Conservation (phyloP, 805 yeast species). For the Cyberlindnera americana region DNA sequence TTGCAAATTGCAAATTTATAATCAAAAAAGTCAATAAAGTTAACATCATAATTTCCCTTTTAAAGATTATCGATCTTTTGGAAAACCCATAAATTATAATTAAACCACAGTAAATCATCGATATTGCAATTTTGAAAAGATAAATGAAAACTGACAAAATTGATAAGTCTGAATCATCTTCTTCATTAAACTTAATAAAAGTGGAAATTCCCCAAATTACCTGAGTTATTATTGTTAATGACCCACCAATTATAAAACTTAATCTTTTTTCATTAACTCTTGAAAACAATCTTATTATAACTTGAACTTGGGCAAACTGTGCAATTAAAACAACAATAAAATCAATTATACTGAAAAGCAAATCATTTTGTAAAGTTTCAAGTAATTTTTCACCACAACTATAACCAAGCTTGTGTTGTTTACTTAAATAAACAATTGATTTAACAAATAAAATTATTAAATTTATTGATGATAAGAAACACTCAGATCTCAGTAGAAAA, state of each 20-base stretch:
- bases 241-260: slow-evolving; percentile 54
- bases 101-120: slow-evolving; percentile 64
- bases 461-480: slow-evolving; percentile 51
- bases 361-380: slow-evolving; percentile 39
- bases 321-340: slow-evolving; percentile 53
- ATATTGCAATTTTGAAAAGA: slow-evolving; percentile 65
- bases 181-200: slow-evolving; percentile 33
- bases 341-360: slow-evolving; percentile 52
- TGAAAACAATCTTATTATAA: slow-evolving; percentile 62
- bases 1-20: slow-evolving; percentile 58
- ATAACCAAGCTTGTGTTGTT: slow-evolving; percentile 42
- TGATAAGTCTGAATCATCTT: slow-evolving; percentile 38
- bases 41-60: slow-evolving; percentile 48
- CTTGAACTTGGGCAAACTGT: slow-evolving; percentile 68
- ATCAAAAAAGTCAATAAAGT: slow-evolving; percentile 52
- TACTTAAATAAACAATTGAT: slow-evolving; percentile 42
- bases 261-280: slow-evolving; percentile 66
- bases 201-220: slow-evolving; percentile 68
- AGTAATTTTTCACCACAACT: slow-evolving; percentile 42
- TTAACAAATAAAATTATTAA: slow-evolving; percentile 47
- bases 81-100: slow-evolving; percentile 49
- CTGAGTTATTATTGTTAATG: slow-evolving; percentile 53
- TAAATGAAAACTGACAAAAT: slow-evolving; percentile 73
- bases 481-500: slow-evolving; percentile 44
- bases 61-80: slow-evolving; percentile 49